Conservation (phyloP, 768 basidiomycete species). For the Rhodotorula graminis region DNA sequence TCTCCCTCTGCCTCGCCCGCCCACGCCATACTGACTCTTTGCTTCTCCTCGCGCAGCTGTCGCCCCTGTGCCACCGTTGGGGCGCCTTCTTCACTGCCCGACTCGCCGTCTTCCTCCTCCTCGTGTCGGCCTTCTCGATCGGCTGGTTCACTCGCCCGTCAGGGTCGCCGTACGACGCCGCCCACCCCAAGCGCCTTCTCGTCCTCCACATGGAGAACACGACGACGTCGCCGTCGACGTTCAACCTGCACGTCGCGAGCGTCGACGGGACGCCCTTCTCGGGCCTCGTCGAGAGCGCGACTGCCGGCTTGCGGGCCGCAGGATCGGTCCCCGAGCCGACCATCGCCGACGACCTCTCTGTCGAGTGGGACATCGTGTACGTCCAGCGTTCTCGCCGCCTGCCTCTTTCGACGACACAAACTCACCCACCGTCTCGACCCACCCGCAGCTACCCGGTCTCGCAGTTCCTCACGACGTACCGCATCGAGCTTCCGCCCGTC, state of each 20-base stretch:
- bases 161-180: constrained; percentile 63
- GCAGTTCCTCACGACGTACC: constrained; percentile 79
- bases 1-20: background rate
- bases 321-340: constrained; percentile 44
- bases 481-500: constrained; percentile 60
- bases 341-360: constrained; percentile 68
- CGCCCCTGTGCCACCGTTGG: constrained; percentile 74
- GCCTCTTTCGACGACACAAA: too few relatives aligned
- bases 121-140: constrained; percentile 55
- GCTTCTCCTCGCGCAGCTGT: background rate
- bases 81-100: constrained; percentile 46
- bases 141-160: constrained; percentile 55
- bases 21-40: background rate
- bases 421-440: too few relatives aligned
- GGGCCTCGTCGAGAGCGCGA: constrained; percentile 60
- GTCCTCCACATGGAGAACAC: constrained; percentile 82
- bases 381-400: background rate
- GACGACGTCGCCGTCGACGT: constrained; percentile 50
- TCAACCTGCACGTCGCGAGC: constrained; percentile 71
- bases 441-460: constrained; percentile 4
- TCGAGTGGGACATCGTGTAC: constrained; percentile 74
- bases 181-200: constrained; percentile 83
- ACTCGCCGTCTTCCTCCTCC: constrained; percentile 51
- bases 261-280: constrained; percentile 76
- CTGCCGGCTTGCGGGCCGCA: constrained; percentile 55